Evolutionary conservation across 2,329 filamentous ascomycete species (phyloP).

Genomic region (Metarhizium anisopliae): DNA sequence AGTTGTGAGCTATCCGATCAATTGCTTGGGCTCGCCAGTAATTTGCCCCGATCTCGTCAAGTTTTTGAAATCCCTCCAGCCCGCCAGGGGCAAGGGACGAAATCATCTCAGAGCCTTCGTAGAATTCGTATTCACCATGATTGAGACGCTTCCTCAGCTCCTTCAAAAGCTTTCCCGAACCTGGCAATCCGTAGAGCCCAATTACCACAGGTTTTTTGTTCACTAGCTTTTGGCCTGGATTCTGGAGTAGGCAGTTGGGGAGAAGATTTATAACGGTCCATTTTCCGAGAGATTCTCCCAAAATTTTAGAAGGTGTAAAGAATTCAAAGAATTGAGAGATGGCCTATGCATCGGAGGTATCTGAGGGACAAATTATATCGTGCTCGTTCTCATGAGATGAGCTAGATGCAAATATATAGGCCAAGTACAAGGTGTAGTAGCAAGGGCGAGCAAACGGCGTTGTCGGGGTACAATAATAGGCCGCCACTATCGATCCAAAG

Average conservation of each 20-base stretch:
- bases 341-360: background rate
- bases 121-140: conserved; percentile 31
- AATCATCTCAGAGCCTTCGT: conserved; percentile 44
- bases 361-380: background rate
- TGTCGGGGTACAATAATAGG: too few relatives aligned
- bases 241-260: background rate
- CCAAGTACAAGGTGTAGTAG: background rate
- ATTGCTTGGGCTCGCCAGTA: conserved; percentile 36
- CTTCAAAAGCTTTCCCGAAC: conserved; percentile 42
- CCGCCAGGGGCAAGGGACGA: conserved; percentile 32
- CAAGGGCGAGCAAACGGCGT: background rate
- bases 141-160: conserved; percentile 27
- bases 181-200: conserved; percentile 46
- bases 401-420: background rate
- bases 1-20: conserved; percentile 28
- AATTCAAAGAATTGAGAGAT: too few relatives aligned
- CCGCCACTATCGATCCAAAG: background rate
- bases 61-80: conserved; percentile 34
- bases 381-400: background rate
- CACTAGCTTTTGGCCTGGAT: too few relatives aligned
- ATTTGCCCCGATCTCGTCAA: conserved; percentile 26
- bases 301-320: too few relatives aligned
- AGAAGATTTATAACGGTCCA: background rate
- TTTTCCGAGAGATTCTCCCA: background rate
- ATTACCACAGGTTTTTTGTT: conserved; percentile 35